Evolutionary conservation across 345 rosid genomes (phyloP).

Genomic region (Litchi chinensis): DNA sequence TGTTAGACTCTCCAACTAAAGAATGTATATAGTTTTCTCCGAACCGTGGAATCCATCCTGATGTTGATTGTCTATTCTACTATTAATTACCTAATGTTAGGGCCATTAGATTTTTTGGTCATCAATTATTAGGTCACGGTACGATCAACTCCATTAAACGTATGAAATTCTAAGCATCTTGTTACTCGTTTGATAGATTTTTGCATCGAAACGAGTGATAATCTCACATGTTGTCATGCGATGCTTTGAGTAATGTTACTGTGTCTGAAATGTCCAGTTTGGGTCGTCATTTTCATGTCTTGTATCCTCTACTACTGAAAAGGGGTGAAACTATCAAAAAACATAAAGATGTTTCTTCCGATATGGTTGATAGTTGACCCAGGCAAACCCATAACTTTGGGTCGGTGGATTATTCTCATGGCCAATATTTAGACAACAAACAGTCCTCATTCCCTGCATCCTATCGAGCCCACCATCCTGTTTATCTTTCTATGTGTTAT

Average conservation of each 20-base stretch:
- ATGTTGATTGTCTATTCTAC: background rate
- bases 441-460: no score
- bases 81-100: background rate
- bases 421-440: slow-evolving; percentile 27
- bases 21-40: background rate
- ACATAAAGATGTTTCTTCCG: background rate
- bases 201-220: background rate
- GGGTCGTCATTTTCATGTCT: slow-evolving; percentile 7
- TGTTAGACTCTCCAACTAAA: background rate
- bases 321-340: background rate
- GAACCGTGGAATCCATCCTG: no score
- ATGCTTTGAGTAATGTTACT: background rate
- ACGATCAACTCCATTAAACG: background rate
- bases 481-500: background rate
- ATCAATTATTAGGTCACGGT: background rate
- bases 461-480: background rate
- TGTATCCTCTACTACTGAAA: background rate
- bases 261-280: background rate
- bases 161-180: background rate
- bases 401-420: slow-evolving; percentile 2
- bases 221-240: background rate
- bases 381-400: background rate
- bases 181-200: background rate
- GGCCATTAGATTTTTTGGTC: background rate
- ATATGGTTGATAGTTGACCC: background rate